Base-by-base conservation (phyloP, 2,329 filamentous ascomycete genomes). In the Colletotrichum euphorbiae region DNA sequence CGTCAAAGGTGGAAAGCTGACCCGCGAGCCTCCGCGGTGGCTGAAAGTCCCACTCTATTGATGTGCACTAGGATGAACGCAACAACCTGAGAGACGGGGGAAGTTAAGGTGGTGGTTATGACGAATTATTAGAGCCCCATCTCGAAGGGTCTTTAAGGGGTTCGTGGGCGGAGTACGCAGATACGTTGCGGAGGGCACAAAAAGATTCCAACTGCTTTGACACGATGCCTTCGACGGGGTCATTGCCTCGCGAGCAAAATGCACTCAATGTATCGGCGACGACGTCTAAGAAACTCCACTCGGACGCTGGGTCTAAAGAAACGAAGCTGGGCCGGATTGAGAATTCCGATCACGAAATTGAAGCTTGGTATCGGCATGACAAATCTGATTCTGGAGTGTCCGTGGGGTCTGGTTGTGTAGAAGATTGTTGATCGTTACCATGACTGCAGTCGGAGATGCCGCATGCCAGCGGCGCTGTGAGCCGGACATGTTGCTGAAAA, bases 401-500 rank as follows among this genome's bases (percentile, higher is more conserved):
- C 42, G 42, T 50, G 43, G 28, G 36, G 51, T 19, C 36, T 46
- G 28, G 28, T n/a, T 52, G 17, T 19, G 46, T 17, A 36, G 33
- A 24, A 13, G 17, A 17, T 52, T 57, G 19, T 21, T 17, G 59
- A 57, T 64, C 51, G 51, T 46, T 60, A 45, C 17, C 46, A 52
- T 46, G 52, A 36, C 40, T 42, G 54, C 60, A 45, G 46, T 46
- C 61, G 60, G 61, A 42, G 65, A 52, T 48, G 52, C 51, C 64
- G 51, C 64, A 40, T 19, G 59, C 17, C 64, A 56, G 64, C 54
- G 61, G 61, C 52, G 48, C 65, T 17, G 40, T 54, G 28, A n/a
- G n/a, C n/a, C 59, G 40, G 52, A 28, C 61, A 45, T 42, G 46
- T 64, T 65, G 60, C 61, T 68, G 52, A 42, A 68, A 68, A 58